These are phyloP conservation scores for Citrus maxima DNA, from an alignment of 345 rosid genomes.

Conservation along the genomic window DNA sequence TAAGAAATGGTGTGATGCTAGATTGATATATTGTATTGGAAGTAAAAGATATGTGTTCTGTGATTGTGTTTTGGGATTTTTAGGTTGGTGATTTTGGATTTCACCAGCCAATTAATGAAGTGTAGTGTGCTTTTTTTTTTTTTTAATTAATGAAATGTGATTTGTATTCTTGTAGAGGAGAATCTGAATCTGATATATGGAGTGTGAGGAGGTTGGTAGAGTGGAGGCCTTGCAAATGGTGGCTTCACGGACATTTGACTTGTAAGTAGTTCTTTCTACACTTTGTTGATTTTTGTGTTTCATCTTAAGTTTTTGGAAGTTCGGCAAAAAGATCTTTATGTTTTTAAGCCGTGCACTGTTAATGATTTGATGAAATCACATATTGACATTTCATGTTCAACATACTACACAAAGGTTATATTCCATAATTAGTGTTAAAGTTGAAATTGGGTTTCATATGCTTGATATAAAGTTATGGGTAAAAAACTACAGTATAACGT, in stretches of 20 bases:
- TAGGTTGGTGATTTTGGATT: background rate
- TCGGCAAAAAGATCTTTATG: background rate
- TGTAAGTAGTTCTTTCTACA: conserved; percentile 33
- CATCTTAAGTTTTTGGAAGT: background rate
- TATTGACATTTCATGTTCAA: background rate
- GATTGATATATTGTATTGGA: background rate
- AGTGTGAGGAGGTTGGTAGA: conserved; percentile 65
- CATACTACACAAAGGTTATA: background rate
- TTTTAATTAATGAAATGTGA: background rate
- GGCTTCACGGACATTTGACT: conserved; percentile 65
- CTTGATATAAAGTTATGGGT: background rate
- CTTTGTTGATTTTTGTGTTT: background rate
- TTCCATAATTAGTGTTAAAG: background rate
- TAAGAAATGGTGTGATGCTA: background rate
- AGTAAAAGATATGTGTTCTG: background rate
- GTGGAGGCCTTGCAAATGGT: conserved; percentile 98
- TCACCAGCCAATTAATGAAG: background rate
- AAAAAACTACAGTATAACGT: background rate
- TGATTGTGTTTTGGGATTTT: background rate
- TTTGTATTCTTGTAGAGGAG: conserved; percentile 27
- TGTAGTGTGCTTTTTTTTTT: background rate
- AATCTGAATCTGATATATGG: conserved; percentile 79
- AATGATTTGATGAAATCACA: background rate
- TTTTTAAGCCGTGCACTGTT: background rate
- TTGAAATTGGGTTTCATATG: background rate